Evolutionary conservation across 108 stramenopile genomes (phyloP).

Genomic region (Cyclotella cryptica): DNA sequence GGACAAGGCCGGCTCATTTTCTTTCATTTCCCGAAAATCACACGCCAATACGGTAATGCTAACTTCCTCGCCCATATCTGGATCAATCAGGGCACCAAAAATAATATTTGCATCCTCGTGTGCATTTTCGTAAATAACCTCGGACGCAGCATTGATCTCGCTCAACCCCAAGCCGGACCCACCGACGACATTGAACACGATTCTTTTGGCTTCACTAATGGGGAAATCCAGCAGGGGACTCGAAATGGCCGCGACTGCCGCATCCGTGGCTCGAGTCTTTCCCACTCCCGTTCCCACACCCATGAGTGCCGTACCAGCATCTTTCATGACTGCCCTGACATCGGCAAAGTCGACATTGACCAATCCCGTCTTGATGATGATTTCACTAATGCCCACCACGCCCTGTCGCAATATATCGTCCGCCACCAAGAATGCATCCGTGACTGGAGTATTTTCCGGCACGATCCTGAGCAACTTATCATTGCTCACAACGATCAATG

Average conservation of each 20-base stretch:
- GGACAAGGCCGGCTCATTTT: conserved; percentile 19
- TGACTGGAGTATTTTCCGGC: conserved; percentile 86
- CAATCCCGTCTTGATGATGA: conserved; percentile 88
- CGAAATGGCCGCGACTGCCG: conserved; percentile 86
- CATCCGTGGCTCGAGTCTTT: conserved; percentile 86
- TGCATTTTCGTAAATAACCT: conserved; percentile 87
- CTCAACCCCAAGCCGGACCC: conserved; percentile 79
- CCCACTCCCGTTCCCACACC: conserved; percentile 85
- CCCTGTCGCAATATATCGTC: conserved; percentile 93
- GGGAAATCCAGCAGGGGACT: conserved; percentile 86
- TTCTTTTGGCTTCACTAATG: conserved; percentile 83
- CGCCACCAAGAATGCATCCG: conserved; percentile 84
- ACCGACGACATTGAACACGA: conserved; percentile 91
- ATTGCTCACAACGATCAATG: conserved; percentile 92
- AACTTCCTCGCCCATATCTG: conserved; percentile 67
- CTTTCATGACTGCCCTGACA: conserved; percentile 88
- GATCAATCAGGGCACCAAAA: conserved; percentile 85
- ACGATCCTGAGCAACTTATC: conserved; percentile 90
- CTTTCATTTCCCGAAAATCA: conserved; percentile 53
- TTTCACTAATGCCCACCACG: conserved; percentile 90
- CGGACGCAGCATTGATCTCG: conserved; percentile 84
- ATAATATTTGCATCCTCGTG: conserved; percentile 93
- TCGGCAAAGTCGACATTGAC: conserved; percentile 96
- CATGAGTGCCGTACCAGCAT: conserved; percentile 92
- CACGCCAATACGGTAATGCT: conserved; percentile 73